Evolutionary conservation across 164 flowering plant species (phyloP).

Genomic region (Tetrastigma voinierianum): DNA sequence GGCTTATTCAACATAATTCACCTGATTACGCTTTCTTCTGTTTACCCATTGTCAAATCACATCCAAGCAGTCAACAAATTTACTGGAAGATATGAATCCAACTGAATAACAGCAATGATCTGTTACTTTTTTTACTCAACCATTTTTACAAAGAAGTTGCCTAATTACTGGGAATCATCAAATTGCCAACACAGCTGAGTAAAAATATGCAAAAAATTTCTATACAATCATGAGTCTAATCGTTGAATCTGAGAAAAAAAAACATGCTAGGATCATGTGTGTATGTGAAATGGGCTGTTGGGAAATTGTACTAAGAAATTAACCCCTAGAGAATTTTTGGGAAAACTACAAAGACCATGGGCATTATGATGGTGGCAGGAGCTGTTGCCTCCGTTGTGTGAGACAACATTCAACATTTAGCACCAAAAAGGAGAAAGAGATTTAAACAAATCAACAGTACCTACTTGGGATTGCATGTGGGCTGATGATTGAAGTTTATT

Average conservation of each 20-base stretch:
- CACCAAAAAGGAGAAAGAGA: slow-evolving; percentile 10
- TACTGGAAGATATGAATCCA: no score
- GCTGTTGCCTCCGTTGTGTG: slow-evolving; percentile 24
- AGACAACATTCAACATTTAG: slow-evolving; percentile 22
- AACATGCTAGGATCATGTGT: slow-evolving; percentile 30
- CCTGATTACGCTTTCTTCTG: no score
- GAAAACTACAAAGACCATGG: slow-evolving; percentile 1
- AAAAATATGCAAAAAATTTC: background rate
- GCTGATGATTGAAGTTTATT: slow-evolving; percentile 1
- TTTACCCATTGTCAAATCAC: no score
- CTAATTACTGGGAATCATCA: no score
- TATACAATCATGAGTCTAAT: slow-evolving; percentile 27
- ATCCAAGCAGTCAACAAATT: no score
- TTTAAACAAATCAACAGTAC: background rate
- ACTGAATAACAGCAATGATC: no score
- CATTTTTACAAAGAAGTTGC: no score
- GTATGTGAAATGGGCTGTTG: slow-evolving; percentile 5
- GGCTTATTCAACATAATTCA: no score
- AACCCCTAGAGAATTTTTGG: slow-evolving; percentile 4
- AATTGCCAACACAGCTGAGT: background rate
- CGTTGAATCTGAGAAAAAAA: slow-evolving; percentile 21
- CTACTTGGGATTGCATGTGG: background rate
- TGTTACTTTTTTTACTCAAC: no score
- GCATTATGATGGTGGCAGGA: slow-evolving; percentile 22
- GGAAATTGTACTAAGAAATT: background rate